Conservation (phyloP, 148 eudicot species). For the Euryodendron excelsum region DNA sequence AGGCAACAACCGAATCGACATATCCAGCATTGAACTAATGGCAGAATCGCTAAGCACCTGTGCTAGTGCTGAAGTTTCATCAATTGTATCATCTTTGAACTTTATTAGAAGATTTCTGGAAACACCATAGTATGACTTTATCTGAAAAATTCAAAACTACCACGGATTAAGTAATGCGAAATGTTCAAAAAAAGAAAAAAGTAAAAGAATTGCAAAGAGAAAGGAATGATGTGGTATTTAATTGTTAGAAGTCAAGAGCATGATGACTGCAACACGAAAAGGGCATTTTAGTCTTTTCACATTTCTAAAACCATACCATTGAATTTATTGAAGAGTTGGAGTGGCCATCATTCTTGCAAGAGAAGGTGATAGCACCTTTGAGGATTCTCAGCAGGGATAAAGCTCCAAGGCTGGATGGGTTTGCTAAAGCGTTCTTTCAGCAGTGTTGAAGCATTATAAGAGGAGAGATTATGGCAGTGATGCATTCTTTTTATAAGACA, state of each 20-base stretch:
- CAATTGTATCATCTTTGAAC: slow-evolving; percentile 91
- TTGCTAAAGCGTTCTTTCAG: too few species aligned
- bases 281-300: background rate
- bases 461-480: too few species aligned
- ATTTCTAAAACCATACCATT: background rate
- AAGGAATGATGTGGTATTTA: background rate
- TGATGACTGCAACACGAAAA: background rate
- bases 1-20: slow-evolving; percentile 80
- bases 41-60: slow-evolving; percentile 86
- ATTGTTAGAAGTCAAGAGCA: background rate
- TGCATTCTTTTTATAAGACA: too few species aligned
- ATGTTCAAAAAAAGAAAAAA: background rate
- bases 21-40: slow-evolving; percentile 76
- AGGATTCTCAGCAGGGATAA: too few species aligned
- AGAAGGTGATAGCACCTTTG: too few species aligned
- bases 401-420: too few species aligned
- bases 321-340: too few species aligned
- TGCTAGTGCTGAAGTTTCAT: slow-evolving; percentile 83
- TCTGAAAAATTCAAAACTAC: slow-evolving; percentile 39
- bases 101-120: slow-evolving; percentile 78
- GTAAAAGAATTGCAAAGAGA: background rate
- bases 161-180: background rate
- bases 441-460: too few species aligned
- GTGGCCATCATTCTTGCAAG: too few species aligned
- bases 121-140: slow-evolving; percentile 78